phyloP scores from a whole-genome alignment of 148 eudicot species.

The Cornus florida region DNA sequence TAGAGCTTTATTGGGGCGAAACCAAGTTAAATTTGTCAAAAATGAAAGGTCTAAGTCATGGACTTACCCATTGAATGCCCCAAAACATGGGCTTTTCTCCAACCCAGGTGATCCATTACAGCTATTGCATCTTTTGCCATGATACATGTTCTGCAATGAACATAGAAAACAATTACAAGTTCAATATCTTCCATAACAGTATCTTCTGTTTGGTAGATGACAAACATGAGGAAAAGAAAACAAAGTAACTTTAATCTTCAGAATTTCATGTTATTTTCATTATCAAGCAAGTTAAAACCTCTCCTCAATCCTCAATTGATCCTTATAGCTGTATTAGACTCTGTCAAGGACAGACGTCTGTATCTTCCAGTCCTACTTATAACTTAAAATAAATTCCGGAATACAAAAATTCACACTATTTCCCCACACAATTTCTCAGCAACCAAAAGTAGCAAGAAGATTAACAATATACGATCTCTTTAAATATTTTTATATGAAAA shows the following conservation, averaged over 20 bases:
- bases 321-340: neutral
- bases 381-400: neutral
- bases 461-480: neutral
- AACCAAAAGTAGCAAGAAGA: neutral
- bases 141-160: constrained; percentile 61
- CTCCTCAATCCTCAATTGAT: neutral
- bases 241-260: neutral
- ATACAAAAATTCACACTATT: neutral
- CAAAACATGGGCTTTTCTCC: constrained; percentile 84
- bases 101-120: constrained; percentile 91
- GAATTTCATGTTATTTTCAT: neutral
- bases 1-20: neutral
- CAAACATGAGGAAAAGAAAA: neutral
- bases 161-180: constrained; percentile 1
- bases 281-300: neutral
- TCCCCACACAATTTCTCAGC: constrained; percentile 3
- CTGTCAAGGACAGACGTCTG: neutral
- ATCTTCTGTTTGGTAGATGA: neutral
- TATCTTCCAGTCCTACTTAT: neutral
- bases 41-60: constrained; percentile 4
- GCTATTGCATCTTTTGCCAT: constrained; percentile 97
- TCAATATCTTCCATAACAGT: neutral
- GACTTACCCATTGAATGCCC: constrained; percentile 99
- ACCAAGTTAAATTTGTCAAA: constrained; percentile 14
- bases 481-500: neutral